A percentile compares a stretch with the other conserved stretches of the same genome.
phyloP scores from a whole-genome alignment of 805 yeast genomes.

The Yarrowia keelungensis region DNA sequence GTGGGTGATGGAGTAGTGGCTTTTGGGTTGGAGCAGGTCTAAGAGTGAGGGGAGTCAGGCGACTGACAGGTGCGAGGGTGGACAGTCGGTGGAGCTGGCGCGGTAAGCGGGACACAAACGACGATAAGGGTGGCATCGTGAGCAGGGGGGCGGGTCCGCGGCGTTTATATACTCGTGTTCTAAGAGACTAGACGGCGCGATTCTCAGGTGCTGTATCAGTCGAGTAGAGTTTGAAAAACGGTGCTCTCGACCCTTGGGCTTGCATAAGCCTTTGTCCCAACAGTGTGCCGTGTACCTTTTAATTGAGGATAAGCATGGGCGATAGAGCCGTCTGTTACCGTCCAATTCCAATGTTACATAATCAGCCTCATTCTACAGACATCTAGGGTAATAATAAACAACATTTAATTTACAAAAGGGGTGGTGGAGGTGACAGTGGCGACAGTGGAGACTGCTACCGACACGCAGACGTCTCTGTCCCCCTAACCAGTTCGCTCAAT shows the following conservation, averaged over 20 bases:
- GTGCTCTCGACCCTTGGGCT: constrained; percentile 12
- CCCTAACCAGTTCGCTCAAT: constrained; percentile 78
- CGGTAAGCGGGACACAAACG: constrained; percentile 30
- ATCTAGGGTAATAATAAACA: background rate
- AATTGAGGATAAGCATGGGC: background rate
- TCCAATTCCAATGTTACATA: too few species aligned
- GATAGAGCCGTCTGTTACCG: background rate
- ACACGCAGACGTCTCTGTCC: background rate
- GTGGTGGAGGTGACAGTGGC: too few species aligned
- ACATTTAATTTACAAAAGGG: constrained; percentile 14
- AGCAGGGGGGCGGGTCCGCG: background rate
- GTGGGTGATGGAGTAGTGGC: constrained; percentile 4
- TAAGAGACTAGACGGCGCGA: constrained; percentile 10
- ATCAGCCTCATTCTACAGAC: too few species aligned
- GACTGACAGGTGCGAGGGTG: constrained; percentile 3
- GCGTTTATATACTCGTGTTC: constrained; percentile 7
- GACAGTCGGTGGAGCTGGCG: constrained; percentile 12
- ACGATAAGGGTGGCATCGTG: constrained; percentile 10
- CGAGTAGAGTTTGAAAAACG: constrained; percentile 27
- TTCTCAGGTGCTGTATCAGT: constrained; percentile 8
- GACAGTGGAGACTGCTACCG: too few species aligned
- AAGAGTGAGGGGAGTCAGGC: constrained; percentile 7
- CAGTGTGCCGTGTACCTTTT: background rate
- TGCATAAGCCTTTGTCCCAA: constrained; percentile 21
- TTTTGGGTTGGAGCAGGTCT: constrained; percentile 31